Percentiles rank a stretch among this genome's conserved stretches.
Conservation (phyloP, 306 rosid genomes). For the Rosa persica region DNA sequence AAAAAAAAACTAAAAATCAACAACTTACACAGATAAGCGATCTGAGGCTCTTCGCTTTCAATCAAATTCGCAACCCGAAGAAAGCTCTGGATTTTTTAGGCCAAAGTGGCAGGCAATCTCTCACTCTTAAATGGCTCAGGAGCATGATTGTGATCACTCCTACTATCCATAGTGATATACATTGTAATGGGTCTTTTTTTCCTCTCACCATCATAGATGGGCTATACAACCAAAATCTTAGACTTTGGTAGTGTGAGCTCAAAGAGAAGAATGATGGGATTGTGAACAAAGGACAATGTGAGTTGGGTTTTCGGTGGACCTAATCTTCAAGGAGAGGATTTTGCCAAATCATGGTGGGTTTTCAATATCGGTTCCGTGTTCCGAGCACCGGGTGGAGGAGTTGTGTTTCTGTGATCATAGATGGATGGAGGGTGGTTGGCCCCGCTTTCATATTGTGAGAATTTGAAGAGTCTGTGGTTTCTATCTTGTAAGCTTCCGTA, state of each 20-base stretch:
- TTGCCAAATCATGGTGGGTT: too few relatives aligned
- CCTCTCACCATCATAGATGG: conserved; percentile 40
- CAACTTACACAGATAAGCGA: conserved; percentile 87
- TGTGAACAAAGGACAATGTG: conserved; percentile 26
- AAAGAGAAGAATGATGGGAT: conserved; percentile 14
- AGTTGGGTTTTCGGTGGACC: too few relatives aligned
- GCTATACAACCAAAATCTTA: conserved; percentile 78
- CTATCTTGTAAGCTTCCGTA: too few relatives aligned
- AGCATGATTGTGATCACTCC: conserved; percentile 25
- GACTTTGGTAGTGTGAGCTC: conserved; percentile 39
- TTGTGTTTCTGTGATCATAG: too few relatives aligned
- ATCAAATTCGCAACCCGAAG: conserved; percentile 91
- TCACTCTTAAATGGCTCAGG: conserved; percentile 76
- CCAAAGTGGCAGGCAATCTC: too few relatives aligned
- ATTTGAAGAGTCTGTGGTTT: too few relatives aligned
- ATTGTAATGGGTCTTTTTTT: conserved; percentile 22
- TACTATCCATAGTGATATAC: conserved; percentile 37
- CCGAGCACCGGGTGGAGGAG: too few relatives aligned
- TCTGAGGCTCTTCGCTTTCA: conserved; percentile 73
- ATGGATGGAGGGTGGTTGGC: too few relatives aligned
- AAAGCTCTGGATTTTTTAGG: conserved; percentile 69
- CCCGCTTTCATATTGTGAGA: too few relatives aligned
- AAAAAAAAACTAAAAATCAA: background rate
- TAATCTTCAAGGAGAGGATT: too few relatives aligned
- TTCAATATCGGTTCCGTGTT: too few relatives aligned